These are phyloP conservation scores for Coix lacrymajobi DNA, from an alignment of 176 grass and related monocot species.

Conservation along the genomic window DNA sequence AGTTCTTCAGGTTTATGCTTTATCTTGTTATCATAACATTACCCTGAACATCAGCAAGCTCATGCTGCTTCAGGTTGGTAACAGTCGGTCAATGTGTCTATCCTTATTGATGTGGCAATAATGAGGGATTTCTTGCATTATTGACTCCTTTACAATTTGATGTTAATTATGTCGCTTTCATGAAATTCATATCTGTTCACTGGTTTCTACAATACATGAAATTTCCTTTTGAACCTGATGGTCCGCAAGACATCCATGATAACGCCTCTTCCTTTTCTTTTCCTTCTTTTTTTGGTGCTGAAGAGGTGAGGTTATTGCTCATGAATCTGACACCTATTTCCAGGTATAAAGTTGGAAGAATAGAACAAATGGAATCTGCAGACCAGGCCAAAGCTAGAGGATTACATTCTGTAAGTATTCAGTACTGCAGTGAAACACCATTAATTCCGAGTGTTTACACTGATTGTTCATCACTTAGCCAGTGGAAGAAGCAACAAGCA, in stretches of 20 bases:
- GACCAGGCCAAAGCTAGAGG: constrained; percentile 81
- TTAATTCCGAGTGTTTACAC: background rate
- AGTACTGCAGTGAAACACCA: background rate
- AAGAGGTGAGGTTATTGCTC: background rate
- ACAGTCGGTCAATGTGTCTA: background rate
- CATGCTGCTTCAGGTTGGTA: background rate
- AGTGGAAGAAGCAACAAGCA: background rate
- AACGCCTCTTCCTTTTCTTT: background rate
- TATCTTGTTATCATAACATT: constrained; percentile 6
- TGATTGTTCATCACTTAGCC: background rate
- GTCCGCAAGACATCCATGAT: background rate
- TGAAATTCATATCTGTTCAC: background rate
- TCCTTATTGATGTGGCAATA: constrained; percentile 12
- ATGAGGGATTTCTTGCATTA: background rate
- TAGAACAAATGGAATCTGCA: constrained; percentile 90
- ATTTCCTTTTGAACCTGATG: constrained; percentile 15
- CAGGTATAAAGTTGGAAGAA: constrained; percentile 98
- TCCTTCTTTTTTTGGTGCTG: background rate
- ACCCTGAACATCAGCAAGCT: constrained; percentile 10
- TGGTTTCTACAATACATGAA: background rate
- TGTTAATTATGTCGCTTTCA: background rate
- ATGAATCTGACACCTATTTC: constrained; percentile 27
- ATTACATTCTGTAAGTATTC: constrained; percentile 67
- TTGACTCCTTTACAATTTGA: background rate
- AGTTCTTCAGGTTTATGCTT: background rate